Evolutionary conservation across 768 basidiomycete genomes (phyloP), one percentile per base, ranked within the genome.

Genomic region (Pulveroboletus frians): DNA sequence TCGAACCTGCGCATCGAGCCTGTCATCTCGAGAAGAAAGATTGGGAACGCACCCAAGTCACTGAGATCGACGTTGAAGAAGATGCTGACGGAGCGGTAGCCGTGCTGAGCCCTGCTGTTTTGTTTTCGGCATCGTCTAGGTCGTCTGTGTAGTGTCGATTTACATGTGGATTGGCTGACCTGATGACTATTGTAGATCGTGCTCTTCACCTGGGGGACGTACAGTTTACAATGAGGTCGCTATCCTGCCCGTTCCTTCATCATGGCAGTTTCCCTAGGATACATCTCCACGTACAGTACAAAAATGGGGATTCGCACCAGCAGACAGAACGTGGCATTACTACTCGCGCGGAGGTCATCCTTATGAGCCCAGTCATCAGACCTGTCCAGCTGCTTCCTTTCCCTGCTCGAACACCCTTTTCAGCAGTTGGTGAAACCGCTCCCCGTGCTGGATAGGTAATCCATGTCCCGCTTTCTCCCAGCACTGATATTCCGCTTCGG

Each of bases 401-500:
- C 81, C 84, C 59, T 87, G 80, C 37, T 69, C 64, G 51, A 82
- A 76, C 2, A 76, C 75, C 43, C 71, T 71, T 64, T 84, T 80
- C 34, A 90, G 52, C 11, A 85, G 59, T 9, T 58, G 62, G 56
- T 86, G 84, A 59, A 84, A 81, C 63, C 72, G 65, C 13, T 68
- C 60, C 34, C 61, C 63, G 15, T 69, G 53, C 59, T 90, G 88
- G 2, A 59, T 52, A 27, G 77, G 70, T 27, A 88, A 58, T 4
- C 71, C 84, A 62, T 90, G 89, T 0, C 88, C 88, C 0, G 81
- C 80, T 2, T 69, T 69, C 45, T 76, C 62, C 80, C 82, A 87
- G 46, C 72, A 63, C n/a, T 79, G 63, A 35, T 80, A 67, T 53
- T 81, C 78, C 0, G 80, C 77, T 43, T 76, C 70, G 1, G 73